Evolutionary conservation across 2,329 filamentous ascomycete genomes (phyloP), one percentile per base, ranked within the genome.

Genomic region (Botrytis byssoidea): DNA sequence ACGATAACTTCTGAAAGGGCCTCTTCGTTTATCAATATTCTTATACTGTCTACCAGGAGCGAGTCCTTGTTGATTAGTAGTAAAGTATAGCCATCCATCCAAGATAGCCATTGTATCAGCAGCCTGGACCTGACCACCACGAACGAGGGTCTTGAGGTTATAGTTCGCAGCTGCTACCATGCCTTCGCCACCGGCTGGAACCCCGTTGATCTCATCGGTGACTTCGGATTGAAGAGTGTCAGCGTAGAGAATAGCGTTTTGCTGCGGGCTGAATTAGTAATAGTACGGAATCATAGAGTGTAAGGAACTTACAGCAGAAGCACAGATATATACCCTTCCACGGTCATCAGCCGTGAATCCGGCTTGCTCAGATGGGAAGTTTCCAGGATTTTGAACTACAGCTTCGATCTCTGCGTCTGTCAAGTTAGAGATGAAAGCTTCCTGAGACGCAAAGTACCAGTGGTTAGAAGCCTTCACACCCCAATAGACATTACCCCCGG

Each of bases 31-130:
- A 42, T 57, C 66, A 42, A 68, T 32, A 10, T 68, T 68, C 3
- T 68, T 68, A 3, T 68, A 68, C 48, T 68, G 66, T 68, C 66
- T 68, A 14, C 48, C 48, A 42, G 48, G 66, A 42, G 66, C 66
- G 22, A 68, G 66, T 42, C 48, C 66, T 22, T 68, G 66, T 44
- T 57, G 66, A 5, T 68, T 68, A 20, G 66, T 68, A 9, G 66
- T 68, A 16, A 68, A 57, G 18, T 68, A 68, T n/a, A 68, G 29
- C 48, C 48, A 68, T 57, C 48, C 66, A 25, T 68, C 66, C 37
- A 68, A 68, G n/a, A 68, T 68, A 1, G 66, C 66, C 66, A 68
- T 68, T 10, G 66, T 68, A 29, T 68, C 48, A 20, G 48, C 66
- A 32, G 66, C 66, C n/a, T 68, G 66, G 4, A 68, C 25, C 14